Evolutionary conservation across 352 stramenopile species (phyloP).

Genomic region (Detonula confervacea): DNA sequence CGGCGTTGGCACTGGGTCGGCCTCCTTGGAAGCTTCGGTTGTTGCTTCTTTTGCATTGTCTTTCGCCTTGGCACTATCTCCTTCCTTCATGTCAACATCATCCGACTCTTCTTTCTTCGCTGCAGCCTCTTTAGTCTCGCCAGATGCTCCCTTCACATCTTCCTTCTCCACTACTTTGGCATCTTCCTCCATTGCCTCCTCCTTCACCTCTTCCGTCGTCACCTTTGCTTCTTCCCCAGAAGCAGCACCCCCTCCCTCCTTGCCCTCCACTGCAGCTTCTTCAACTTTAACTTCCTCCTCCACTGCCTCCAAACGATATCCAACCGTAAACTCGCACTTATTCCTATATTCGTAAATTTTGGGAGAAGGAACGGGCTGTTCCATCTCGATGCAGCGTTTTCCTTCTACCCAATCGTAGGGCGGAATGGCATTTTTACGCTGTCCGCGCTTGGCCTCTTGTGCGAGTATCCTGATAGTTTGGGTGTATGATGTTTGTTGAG

Average conservation of each 20-base stretch:
- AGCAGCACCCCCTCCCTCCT: conserved; percentile 6
- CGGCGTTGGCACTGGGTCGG: too few relatives aligned
- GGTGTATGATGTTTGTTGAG: too few relatives aligned
- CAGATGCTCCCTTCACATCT: neutral
- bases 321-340: conserved; percentile 98
- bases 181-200: conserved; percentile 3
- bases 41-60: conserved; percentile 1
- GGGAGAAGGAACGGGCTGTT: conserved; percentile 89
- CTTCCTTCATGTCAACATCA: neutral
- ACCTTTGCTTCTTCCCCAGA: conserved; percentile 3
- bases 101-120: neutral
- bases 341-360: conserved; percentile 92
- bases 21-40: neutral
- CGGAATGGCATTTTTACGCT: conserved; percentile 32
- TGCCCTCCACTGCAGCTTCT: conserved; percentile 5
- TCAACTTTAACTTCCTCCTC: conserved; percentile 16
- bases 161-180: conserved; percentile 1
- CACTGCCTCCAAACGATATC: conserved; percentile 56
- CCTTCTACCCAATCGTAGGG: conserved; percentile 68
- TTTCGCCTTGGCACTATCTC: neutral
- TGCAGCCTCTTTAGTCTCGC: neutral
- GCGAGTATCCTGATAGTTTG: conserved; percentile 42
- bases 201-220: neutral
- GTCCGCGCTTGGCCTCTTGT: conserved; percentile 52
- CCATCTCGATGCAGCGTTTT: conserved; percentile 73